Evolutionary conservation across 2,329 filamentous ascomycete species (phyloP), one percentile per base, ranked within the genome.

Genomic region (Fusarium goolgardi): DNA sequence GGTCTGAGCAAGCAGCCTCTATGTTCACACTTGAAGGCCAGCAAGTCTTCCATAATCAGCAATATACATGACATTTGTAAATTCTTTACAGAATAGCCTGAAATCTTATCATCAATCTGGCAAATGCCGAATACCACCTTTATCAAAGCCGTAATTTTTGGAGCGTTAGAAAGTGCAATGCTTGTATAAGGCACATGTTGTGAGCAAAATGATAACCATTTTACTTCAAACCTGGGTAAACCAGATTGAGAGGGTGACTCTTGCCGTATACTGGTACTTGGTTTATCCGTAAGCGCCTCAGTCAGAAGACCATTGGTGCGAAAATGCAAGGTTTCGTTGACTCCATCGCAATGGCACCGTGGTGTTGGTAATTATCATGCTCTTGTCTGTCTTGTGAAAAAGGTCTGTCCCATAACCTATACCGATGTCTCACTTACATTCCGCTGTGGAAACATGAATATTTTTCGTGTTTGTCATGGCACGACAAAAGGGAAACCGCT

Each of bases 171-270:
- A 12, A 18, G 2, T 5, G 2, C 4, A 13, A 13, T 18, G 0
- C 6, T 7, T 8, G 18, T 27, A n/a, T 6, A 20, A 9, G 11
- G 11, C 15, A 13, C 2, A 31, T n/a, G 10, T 11, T 4, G 7
- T 12, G 12, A 29, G 6, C 6, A 29, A 29, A 29, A 13, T 18
- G 11, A 13, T 2, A 5, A 6, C 4, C 5, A 9, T 20, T 29
- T 15, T 0, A 10, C 7, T n/a, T 2, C 4, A 2, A 44, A 15
- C 4, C 1, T 15, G 12, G 10, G 10, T 20, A 1, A 29, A 3
- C 27, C 11, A 9, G 11, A 15, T 15, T 9, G 3, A 20, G 25
- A 18, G 5, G 5, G 6, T 9, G 6, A 15, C 16, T 5, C 20
- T 13, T 13, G 16, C n/a, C 23, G 13, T 16, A 1, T 6, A 8